phyloP scores from a whole-genome alignment of 2,329 filamentous ascomycete genomes.

The Pseudogymnoascus sp. region DNA sequence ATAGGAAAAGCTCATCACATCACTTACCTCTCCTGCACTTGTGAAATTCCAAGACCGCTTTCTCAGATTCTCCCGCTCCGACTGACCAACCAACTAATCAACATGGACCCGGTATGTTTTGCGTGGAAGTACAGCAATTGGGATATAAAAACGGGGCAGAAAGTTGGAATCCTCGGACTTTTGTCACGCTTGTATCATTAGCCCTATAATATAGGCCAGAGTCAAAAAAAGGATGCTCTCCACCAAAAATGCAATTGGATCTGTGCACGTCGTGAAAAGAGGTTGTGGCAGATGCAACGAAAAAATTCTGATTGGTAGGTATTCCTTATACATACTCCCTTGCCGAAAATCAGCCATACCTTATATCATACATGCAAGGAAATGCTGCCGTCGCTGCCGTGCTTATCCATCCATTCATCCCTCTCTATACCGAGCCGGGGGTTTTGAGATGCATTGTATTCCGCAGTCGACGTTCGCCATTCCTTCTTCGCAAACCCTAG shows the following conservation, averaged over 20 bases:
- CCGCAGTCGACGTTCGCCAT: neutral
- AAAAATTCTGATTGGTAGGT: slow-evolving; percentile 3
- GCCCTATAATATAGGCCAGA: neutral
- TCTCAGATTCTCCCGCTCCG: neutral
- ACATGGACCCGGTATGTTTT: neutral
- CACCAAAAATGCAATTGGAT: neutral
- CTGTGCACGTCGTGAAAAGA: neutral
- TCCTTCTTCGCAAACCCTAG: neutral
- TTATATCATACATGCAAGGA: neutral
- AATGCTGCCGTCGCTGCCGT: neutral
- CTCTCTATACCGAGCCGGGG: neutral
- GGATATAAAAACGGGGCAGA: neutral
- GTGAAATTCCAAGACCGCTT: neutral
- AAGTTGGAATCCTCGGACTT: neutral
- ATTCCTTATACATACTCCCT: slow-evolving; percentile 5
- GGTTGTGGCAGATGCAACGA: neutral
- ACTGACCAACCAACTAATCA: neutral
- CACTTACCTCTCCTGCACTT: neutral
- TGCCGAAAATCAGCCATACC: neutral
- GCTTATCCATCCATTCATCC: neutral
- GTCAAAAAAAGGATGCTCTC: neutral
- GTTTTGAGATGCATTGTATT: neutral
- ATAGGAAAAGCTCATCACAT: neutral
- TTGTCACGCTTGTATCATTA: neutral
- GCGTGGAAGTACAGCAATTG: neutral